Evolutionary conservation across 352 stramenopile species (phyloP).

Genomic region (Lagenidium giganteum): DNA sequence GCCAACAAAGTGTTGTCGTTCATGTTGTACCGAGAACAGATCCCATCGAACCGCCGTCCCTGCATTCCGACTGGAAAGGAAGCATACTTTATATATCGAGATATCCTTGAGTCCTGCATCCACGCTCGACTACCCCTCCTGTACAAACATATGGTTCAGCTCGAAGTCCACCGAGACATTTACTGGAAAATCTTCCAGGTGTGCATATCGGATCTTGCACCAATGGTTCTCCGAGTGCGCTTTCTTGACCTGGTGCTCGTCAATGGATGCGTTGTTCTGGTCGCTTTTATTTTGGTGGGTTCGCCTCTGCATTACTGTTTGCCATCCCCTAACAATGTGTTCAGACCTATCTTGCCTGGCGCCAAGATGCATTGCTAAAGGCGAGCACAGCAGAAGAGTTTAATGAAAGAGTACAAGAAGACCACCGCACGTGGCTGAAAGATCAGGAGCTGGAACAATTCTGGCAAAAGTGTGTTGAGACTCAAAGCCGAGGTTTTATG

Average conservation of each 20-base stretch:
- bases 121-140: slow-evolving; percentile 24
- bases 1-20: slow-evolving; percentile 38
- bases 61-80: slow-evolving; percentile 32
- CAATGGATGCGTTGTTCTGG: slow-evolving; percentile 34
- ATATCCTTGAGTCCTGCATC: slow-evolving; percentile 38
- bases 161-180: slow-evolving; percentile 23
- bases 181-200: slow-evolving; percentile 35
- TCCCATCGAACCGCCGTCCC: slow-evolving; percentile 29
- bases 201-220: slow-evolving; percentile 24
- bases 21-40: slow-evolving; percentile 46
- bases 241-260: slow-evolving; percentile 43
- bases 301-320: not conserved
- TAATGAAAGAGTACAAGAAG: slow-evolving; percentile 15
- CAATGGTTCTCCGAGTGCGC: slow-evolving; percentile 32
- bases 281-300: slow-evolving; percentile 32
- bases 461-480: slow-evolving; percentile 28
- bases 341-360: slow-evolving; percentile 32
- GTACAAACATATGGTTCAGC: slow-evolving; percentile 32
- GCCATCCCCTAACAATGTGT: not conserved
- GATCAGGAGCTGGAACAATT: slow-evolving; percentile 39
- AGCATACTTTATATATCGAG: slow-evolving; percentile 30
- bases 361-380: slow-evolving; percentile 24
- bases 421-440: slow-evolving; percentile 26
- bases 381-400: slow-evolving; percentile 20
- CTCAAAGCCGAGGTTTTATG: slow-evolving; percentile 32